Base-by-base conservation (phyloP, 169 alveolate genomes). In the Cryptosporidium viatorum region DNA sequence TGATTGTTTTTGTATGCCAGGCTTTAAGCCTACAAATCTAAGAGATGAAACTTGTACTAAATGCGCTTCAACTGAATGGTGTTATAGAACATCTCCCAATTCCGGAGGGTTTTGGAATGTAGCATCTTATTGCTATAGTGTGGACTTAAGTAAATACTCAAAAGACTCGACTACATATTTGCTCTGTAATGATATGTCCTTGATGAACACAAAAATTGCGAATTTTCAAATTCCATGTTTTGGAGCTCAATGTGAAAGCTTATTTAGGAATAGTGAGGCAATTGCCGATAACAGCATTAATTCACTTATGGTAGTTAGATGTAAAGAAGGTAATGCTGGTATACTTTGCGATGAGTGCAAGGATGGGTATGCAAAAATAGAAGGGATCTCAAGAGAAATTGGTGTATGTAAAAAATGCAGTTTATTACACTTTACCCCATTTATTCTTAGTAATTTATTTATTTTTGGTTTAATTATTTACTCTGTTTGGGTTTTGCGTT, bases 61-160 rank as follows among this genome's bases (percentile, higher is more conserved):
- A 80, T 80, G 89, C 41, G 59, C 45, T 62, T 31, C 51, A 37
- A 43, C 37, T 18, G 89, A 80, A 48, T 80, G 89, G 89, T 80
- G 89, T 23, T 80, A 60, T 43, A 29, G 23, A 43, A 29, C 14
- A 0, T 8, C 35, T 43, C 69, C 89, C 5, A 41, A 14, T 39
- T 58, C 50, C 26, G 89, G 89, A 18, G 89, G 89, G 59, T 80
- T 80, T 65, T 80, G 89, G 89, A 80, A 80, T 43, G 80, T 80
- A 10, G 89, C 89, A 26, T 80, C 89, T 80, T 80, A 60, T 26
- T 80, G 89, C 48, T 65, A 31, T 26, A 60, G 80, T 41, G 33
- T 80, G 21, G 89, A 65, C 37, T 62, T 80, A 21, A 48, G 43
- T n/a, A 33, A 67, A 9, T 80, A 21, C 31, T 39, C 43, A 21